Base-by-base conservation (phyloP, 352 stramenopile species). In the Plasmopara muralis region DNA sequence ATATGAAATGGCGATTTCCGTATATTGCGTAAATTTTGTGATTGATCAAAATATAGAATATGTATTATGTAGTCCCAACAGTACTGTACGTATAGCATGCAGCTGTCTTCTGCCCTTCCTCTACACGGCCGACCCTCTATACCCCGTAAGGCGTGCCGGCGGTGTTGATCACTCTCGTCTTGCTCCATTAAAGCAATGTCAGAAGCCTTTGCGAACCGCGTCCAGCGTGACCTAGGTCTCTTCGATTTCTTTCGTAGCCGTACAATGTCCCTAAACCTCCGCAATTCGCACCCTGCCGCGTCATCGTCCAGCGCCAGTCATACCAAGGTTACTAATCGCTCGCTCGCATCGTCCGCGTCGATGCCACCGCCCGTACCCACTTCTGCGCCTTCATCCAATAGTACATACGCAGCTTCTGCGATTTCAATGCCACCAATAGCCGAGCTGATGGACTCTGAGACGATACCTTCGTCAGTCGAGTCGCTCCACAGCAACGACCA, bases 181-280 rank as follows among this genome's bases (percentile, higher is more conserved):
- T n/a, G 5, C 25, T 16, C 41, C 14, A n/a, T 28, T 43, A 28
- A n/a, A 14, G 28, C 49, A 44, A 72, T 72, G 64, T 60, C 60
- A 35, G 52, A 69, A 40, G 18, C 59, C 10, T 68, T 60, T 49
- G 62, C 66, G 29, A 67, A 50, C 59, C 59, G 55, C 31, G 43
- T 59, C 9, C 41, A 48, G 34, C 41, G 43, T 25, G 55, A 72
- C 30, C 29, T 89, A 62, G 79, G 79, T 2, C 46, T 89, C 59
- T 86, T 89, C 43, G 76, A 89, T 67, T 89, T 89, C 53, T 89
- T 89, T 66, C 74, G 76, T 46, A 73, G 70, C 40, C 68, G 69
- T 53, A 82, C 78, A 20, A 64, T 72, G 47, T 81, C 74, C 35
- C 33, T 74, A 2, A 54, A 53, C 41, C 49, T 64, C 44, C 65